Conservation (phyloP, 2,329 filamentous ascomycete genomes). For the Setomelanomma holmii region DNA sequence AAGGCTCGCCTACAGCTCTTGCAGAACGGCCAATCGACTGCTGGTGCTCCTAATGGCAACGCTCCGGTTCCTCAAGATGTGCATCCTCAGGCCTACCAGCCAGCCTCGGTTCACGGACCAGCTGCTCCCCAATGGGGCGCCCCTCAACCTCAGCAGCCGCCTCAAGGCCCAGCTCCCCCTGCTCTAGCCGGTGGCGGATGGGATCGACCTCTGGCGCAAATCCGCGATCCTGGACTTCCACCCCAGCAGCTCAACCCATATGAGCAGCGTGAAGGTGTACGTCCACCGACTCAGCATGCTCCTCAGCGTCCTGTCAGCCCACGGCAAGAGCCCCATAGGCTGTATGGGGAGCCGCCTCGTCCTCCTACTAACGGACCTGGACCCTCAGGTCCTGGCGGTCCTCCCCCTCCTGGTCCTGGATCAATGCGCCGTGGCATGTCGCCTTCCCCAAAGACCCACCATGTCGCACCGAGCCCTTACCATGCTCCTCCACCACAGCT, state of each 20-base stretch:
- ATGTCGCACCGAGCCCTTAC: conserved; percentile 62
- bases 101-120: conserved; percentile 79
- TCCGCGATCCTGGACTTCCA: conserved; percentile 68
- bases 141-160: conserved; percentile 70
- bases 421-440: conserved; percentile 60
- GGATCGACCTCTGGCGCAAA: conserved; percentile 73
- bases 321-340: conserved; percentile 72
- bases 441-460: conserved; percentile 66
- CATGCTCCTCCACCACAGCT: conserved; percentile 51
- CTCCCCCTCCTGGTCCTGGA: conserved; percentile 48
- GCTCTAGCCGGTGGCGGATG: conserved; percentile 62
- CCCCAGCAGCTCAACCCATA: conserved; percentile 82
- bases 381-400: conserved; percentile 49
- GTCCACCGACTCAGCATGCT: conserved; percentile 69
- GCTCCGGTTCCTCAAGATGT: conserved; percentile 95
- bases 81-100: conserved; percentile 92
- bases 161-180: conserved; percentile 69
- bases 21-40: conserved; percentile 75
- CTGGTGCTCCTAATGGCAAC: conserved; percentile 71
- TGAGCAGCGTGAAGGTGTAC: conserved; percentile 76
- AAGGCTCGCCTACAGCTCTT: conserved; percentile 91
- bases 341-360: conserved; percentile 71
- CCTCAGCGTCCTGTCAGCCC: conserved; percentile 78
- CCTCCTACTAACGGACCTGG: conserved; percentile 54
- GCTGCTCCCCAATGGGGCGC: conserved; percentile 90